Conservation (phyloP, 1,139 yeast species). For the Spathaspora sp. region DNA sequence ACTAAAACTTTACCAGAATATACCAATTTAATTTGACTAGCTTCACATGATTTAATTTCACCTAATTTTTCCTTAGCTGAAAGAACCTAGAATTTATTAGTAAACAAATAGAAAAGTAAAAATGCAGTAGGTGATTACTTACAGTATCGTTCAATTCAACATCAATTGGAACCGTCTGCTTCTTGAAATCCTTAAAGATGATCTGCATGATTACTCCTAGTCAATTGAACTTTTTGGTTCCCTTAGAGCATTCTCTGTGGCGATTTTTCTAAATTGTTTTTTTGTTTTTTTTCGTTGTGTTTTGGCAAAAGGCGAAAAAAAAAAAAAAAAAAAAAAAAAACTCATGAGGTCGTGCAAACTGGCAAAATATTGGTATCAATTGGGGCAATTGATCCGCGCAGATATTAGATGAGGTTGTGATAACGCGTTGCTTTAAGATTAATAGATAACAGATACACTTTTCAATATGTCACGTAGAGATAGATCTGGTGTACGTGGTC, state of each 20-base stretch:
- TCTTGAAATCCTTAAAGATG: conserved; percentile 87
- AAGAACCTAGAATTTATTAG: conserved; percentile 45
- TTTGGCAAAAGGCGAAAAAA: neutral
- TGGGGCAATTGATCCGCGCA: neutral
- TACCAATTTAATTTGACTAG: conserved; percentile 79
- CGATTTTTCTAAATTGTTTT: neutral
- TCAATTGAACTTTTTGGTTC: neutral
- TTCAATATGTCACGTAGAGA: conserved; percentile 23
- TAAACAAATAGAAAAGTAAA: neutral
- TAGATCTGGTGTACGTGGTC: conserved; percentile 61
- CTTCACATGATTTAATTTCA: conserved; percentile 64
- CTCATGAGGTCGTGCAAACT: neutral
- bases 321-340: neutral
- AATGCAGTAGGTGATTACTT: conserved; percentile 24
- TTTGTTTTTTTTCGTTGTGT: no score
- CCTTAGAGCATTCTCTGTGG: neutral
- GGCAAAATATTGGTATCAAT: neutral
- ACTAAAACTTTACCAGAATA: conserved; percentile 89
- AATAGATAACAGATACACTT: neutral
- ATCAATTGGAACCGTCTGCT: conserved; percentile 80
- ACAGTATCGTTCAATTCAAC: conserved; percentile 71
- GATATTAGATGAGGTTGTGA: neutral
- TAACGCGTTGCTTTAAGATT: neutral
- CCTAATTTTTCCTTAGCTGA: conserved; percentile 77
- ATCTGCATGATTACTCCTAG: conserved; percentile 56